Conservation (phyloP, 768 basidiomycete species). For the Pulveroboletus sp. region DNA sequence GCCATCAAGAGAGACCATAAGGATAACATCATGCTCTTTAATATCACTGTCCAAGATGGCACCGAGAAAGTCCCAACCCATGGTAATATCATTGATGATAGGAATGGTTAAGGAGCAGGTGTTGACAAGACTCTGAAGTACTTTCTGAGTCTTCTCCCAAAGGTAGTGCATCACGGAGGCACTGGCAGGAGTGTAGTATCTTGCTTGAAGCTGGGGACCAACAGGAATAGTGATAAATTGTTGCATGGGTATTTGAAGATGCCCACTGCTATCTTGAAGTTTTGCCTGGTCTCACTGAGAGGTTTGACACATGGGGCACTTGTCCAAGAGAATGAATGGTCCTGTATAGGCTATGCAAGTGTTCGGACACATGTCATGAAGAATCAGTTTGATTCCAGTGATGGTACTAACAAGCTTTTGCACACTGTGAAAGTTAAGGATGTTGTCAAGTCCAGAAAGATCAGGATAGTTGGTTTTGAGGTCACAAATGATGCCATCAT, state of each 20-base stretch:
- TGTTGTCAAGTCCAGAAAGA: too few species aligned
- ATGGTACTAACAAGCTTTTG: neutral
- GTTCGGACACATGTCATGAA: slow-evolving; percentile 41
- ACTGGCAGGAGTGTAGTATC: slow-evolving; percentile 19
- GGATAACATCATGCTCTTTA: neutral
- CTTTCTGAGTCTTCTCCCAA: neutral
- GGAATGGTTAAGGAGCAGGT: neutral
- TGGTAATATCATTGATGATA: neutral
- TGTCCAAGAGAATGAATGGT: slow-evolving; percentile 26
- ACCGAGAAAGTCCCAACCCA: neutral
- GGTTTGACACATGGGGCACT: slow-evolving; percentile 32
- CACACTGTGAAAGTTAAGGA: slow-evolving; percentile 1
- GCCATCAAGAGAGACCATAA: neutral
- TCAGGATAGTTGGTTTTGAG: neutral
- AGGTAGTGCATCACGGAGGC: slow-evolving; percentile 30
- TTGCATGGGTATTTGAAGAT: slow-evolving; percentile 26
- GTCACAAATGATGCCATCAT: neutral
- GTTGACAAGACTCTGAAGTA: neutral
- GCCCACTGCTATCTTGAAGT: neutral
- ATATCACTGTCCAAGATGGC: neutral
- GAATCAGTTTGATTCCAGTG: slow-evolving; percentile 33
- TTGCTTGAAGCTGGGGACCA: slow-evolving; percentile 43
- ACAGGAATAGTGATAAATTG: slow-evolving; percentile 37
- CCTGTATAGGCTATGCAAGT: slow-evolving; percentile 41
- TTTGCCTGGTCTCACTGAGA: slow-evolving; percentile 24